Evolutionary conservation across 1,284 basidiomycete species (phyloP), one percentile per base, ranked within the genome.

Genomic region (Violaceomyces palustris): DNA sequence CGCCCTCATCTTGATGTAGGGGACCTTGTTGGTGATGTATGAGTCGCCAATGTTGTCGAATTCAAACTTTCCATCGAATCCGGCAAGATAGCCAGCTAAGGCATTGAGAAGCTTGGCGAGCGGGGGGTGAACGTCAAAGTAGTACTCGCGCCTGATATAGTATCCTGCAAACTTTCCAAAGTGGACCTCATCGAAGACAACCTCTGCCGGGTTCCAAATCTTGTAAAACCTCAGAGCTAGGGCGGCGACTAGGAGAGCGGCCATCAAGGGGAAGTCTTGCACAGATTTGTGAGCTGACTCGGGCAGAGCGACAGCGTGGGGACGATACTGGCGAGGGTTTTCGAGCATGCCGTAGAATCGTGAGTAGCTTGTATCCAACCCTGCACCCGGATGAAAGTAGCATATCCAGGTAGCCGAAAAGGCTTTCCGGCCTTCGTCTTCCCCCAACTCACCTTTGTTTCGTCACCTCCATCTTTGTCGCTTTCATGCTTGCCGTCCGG

Each of bases 91-190:
- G 52, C 90, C 94, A 21, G 87, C 86, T 28, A 93, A 80, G 35
- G 86, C 94, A 66, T 76, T 72, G 35, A 72, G 57, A 27, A 71
- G 50, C 34, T 71, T 64, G 12, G 69, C 72, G 14, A 69, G 83
- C 12, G 93, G 93, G 29, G 93, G 93, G 69, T 99, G 94, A 4
- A 99, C 94, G 74, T 99, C 94, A 78, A 99, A 99, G 77, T 97
- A 97, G 78, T 94, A 99, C 76, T 65, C 65, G 40, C 69, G 50
- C 28, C 57, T 48, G 26, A 72, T 47, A 27, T 73, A 73, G 60
- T 69, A 70, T 11, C 69, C 60, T 19, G 71, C 71, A 42, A 67
- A 73, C 40, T 73, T 73, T 47, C 71, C 71, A 50, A 73, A 73
- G 50, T 73, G 71, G 22, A 73, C 71, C 49, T 73, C 71, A 37